Conservation (phyloP, 768 basidiomycete species). For the Lactarius trivialis region DNA sequence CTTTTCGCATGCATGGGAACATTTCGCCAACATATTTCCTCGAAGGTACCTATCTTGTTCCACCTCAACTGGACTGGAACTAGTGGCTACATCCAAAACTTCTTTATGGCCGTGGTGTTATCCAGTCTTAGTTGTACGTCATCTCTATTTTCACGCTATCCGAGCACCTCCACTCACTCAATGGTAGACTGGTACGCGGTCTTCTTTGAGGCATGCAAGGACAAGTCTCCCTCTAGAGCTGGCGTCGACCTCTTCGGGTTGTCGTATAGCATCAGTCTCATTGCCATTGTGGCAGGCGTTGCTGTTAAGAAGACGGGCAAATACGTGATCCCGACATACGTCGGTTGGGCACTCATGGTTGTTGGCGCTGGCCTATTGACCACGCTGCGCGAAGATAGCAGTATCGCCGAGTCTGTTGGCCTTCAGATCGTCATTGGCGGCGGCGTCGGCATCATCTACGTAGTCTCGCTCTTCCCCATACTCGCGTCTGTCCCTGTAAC, state of each 20-base stretch:
- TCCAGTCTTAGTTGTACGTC: constrained; percentile 20
- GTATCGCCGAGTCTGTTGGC: constrained; percentile 19
- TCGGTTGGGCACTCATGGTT: constrained; percentile 33
- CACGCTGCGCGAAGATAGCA: constrained; percentile 25
- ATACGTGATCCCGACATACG: constrained; percentile 35
- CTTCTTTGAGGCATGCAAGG: constrained; percentile 37
- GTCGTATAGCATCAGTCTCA: constrained; percentile 35
- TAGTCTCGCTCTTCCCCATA: constrained; percentile 30
- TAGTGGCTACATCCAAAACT: constrained; percentile 33
- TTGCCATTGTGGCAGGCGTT: constrained; percentile 35
- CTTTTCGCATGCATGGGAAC: too few relatives aligned
- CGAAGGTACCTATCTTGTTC: constrained; percentile 31
- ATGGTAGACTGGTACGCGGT: constrained; percentile 35
- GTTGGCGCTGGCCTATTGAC: constrained; percentile 34
- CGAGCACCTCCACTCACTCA: not conserved
- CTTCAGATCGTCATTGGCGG: constrained; percentile 26
- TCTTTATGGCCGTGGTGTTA: constrained; percentile 25
- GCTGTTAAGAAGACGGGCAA: constrained; percentile 31
- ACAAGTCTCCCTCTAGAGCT: constrained; percentile 32
- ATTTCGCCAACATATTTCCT: not conserved
- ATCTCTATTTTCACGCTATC: not conserved
- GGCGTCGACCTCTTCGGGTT: constrained; percentile 34
- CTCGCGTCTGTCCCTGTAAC: too few relatives aligned
- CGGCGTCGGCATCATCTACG: constrained; percentile 32
- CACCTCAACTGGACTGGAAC: constrained; percentile 31